Conservation (phyloP, 116 monocot genomes). For the Phalaenopsis hybrid region DNA sequence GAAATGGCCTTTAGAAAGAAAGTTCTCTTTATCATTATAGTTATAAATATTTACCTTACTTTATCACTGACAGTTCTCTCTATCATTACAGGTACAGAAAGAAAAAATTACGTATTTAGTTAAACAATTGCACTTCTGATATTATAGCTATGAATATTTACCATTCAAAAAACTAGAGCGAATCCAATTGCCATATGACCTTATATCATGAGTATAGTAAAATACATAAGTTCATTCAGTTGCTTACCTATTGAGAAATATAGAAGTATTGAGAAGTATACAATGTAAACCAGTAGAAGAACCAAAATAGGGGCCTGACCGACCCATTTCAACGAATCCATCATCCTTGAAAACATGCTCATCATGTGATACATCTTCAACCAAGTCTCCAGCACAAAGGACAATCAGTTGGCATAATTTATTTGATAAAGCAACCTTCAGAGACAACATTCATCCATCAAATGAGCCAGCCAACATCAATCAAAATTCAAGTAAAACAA, state of each 20-base stretch:
- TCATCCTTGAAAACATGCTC: slow-evolving; percentile 6
- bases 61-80: too few species aligned
- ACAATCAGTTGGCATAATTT: slow-evolving; percentile 65
- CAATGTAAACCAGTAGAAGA: slow-evolving; percentile 63
- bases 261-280: slow-evolving; percentile 71
- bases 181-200: neutral
- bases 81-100: neutral
- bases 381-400: slow-evolving; percentile 47
- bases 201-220: neutral
- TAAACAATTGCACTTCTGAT: too few species aligned
- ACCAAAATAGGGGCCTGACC: slow-evolving; percentile 11
- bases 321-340: slow-evolving; percentile 9
- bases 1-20: neutral
- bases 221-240: neutral
- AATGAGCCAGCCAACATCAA: neutral
- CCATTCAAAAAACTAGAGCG: neutral
- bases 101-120: neutral
- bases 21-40: neutral
- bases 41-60: too few species aligned
- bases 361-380: slow-evolving; percentile 19
- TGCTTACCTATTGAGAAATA: slow-evolving; percentile 66
- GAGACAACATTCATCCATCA: slow-evolving; percentile 12
- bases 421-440: slow-evolving; percentile 75
- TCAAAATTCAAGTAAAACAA: neutral
- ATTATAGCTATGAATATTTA: too few species aligned